These are phyloP conservation scores for Gossypium armourianum DNA, from an alignment of 441 rosid genomes.

Conservation along the genomic window DNA sequence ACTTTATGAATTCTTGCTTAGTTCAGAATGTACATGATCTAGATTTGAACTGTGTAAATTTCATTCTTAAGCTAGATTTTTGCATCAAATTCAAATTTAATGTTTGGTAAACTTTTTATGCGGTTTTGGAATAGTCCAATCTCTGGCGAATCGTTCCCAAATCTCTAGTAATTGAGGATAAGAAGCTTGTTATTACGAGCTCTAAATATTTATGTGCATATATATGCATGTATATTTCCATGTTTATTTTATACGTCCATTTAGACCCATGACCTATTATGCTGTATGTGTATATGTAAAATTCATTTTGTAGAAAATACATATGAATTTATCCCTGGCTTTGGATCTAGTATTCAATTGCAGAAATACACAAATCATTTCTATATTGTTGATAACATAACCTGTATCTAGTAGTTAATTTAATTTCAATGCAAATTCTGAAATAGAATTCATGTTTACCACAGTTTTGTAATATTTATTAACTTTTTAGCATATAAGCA, in stretches of 20 bases:
- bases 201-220: background rate
- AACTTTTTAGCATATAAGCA: background rate
- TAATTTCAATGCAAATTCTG: background rate
- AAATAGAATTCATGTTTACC: background rate
- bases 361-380: background rate
- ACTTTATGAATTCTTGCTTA: background rate
- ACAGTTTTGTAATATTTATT: background rate
- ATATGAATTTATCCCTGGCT: background rate
- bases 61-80: background rate
- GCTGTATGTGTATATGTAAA: background rate
- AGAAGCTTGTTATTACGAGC: no score
- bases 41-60: background rate
- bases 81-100: background rate
- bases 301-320: background rate
- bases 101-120: background rate
- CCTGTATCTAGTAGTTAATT: background rate
- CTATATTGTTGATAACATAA: background rate
- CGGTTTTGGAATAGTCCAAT: slow-evolving; percentile 8
- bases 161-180: background rate
- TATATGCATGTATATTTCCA: background rate
- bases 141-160: background rate
- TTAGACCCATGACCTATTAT: background rate
- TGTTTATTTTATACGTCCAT: background rate
- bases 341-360: background rate
- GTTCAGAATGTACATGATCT: slow-evolving; percentile 4